Percentiles rank a stretch among this genome's conserved stretches.
These are phyloP conservation scores for Sclerotiophoma versabilis DNA, from an alignment of 2,329 filamentous ascomycete genomes.

Conservation along the genomic window DNA sequence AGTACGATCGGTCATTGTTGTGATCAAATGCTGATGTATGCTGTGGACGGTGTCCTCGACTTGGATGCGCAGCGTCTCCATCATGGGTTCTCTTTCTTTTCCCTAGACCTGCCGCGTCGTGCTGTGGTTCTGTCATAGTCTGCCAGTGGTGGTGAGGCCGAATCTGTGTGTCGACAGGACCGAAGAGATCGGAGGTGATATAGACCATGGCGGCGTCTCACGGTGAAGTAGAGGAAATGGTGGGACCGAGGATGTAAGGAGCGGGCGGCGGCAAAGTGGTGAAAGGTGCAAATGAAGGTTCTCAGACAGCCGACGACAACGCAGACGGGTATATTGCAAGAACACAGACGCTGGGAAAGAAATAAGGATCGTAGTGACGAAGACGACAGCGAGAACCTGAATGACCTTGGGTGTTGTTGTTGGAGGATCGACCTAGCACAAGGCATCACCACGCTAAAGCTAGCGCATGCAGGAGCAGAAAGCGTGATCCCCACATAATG, in stretches of 20 bases:
- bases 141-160: conserved; percentile 21
- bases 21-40: conserved; percentile 22
- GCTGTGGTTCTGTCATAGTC: conserved; percentile 29
- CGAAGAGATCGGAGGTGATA: conserved; percentile 48
- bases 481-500: conserved; percentile 23
- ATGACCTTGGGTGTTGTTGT: conserved; percentile 11
- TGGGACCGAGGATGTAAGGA: conserved; percentile 19
- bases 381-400: background rate
- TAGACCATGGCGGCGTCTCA: conserved; percentile 40
- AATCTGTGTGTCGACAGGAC: conserved; percentile 24
- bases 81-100: conserved; percentile 39
- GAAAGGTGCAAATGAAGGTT: background rate
- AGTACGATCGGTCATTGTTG: conserved; percentile 24
- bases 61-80: conserved; percentile 15
- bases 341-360: conserved; percentile 1
- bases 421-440: conserved; percentile 11
- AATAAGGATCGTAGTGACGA: conserved; percentile 4
- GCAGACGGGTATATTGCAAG: background rate
- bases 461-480: conserved; percentile 12
- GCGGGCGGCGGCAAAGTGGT: conserved; percentile 19
- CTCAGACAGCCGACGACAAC: background rate
- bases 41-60: conserved; percentile 1
- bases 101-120: conserved; percentile 29
- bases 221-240: conserved; percentile 17
- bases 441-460: conserved; percentile 12